These are phyloP conservation scores for Mrakia frigida DNA, from an alignment of 768 basidiomycete species.

Conservation along the genomic window DNA sequence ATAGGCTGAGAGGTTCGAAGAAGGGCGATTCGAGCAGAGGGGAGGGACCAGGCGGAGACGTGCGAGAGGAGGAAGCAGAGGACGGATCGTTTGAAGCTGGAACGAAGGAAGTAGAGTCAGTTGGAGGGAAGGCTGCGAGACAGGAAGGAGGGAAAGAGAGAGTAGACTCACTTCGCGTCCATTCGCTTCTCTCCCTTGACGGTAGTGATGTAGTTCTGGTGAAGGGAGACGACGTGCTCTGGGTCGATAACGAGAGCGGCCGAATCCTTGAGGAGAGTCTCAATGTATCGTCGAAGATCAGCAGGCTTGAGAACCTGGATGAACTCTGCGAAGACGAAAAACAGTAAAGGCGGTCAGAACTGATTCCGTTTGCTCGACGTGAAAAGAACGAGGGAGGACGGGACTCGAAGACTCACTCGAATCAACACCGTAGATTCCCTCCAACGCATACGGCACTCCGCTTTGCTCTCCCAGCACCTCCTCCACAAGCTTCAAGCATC, in stretches of 20 bases:
- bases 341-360: constrained; percentile 33
- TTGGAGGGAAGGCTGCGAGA: background rate
- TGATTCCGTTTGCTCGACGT: constrained; percentile 23
- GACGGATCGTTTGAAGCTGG: constrained; percentile 65
- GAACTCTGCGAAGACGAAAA: constrained; percentile 33
- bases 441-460: constrained; percentile 27
- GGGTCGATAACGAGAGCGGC: constrained; percentile 57
- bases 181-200: constrained; percentile 56
- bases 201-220: constrained; percentile 54
- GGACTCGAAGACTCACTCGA: constrained; percentile 3
- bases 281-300: constrained; percentile 57
- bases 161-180: constrained; percentile 50
- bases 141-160: too few relatives aligned
- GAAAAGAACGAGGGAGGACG: constrained; percentile 7
- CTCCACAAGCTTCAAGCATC: constrained; percentile 24
- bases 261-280: constrained; percentile 66
- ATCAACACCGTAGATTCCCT: constrained; percentile 29
- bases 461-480: constrained; percentile 4
- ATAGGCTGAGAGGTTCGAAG: constrained; percentile 52
- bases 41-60: constrained; percentile 55
- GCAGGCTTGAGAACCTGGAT: constrained; percentile 39
- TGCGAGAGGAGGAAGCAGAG: constrained; percentile 78
- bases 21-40: constrained; percentile 53
- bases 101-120: constrained; percentile 12
- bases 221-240: constrained; percentile 55